Conservation (phyloP, 768 basidiomycete genomes). For the Pisolithus tinctorius region DNA sequence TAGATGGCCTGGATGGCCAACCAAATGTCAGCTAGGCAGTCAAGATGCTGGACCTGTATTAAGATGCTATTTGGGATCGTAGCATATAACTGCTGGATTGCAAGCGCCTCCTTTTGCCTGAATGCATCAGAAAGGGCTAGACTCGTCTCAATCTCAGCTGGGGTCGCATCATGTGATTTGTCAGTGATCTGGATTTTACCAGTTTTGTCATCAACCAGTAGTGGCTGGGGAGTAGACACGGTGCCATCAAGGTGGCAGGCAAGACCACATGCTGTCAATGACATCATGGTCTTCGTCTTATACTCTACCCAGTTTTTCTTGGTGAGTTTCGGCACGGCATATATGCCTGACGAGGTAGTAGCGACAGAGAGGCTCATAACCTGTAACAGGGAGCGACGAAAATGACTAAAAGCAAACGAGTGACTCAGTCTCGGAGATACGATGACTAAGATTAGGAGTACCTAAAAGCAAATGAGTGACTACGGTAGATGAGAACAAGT, state of each 20-base stretch:
- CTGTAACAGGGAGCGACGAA: not conserved
- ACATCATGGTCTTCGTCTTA: no score
- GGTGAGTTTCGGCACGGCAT: no score
- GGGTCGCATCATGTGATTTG: not conserved
- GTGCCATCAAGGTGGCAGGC: no score
- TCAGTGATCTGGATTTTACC: not conserved
- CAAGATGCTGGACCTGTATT: not conserved
- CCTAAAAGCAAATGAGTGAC: not conserved
- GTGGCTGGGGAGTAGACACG: no score
- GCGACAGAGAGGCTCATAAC: not conserved
- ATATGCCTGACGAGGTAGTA: no score
- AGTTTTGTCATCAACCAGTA: no score
- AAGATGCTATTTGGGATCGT: not conserved
- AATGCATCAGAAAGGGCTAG: not conserved
- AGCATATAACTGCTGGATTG: conserved; percentile 4
- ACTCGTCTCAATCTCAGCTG: not conserved
- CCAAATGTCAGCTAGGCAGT: not conserved
- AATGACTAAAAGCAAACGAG: not conserved
- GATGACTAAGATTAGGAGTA: not conserved
- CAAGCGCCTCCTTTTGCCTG: no score
- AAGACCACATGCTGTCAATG: no score
- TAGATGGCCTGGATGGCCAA: not conserved
- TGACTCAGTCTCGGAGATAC: not conserved
- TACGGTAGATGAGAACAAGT: not conserved
- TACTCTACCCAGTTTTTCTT: no score